Evolutionary conservation across 192 early-diverging fungal species (phyloP), one percentile per base, ranked within the genome.

Genomic region (Rhizoclosmatium globosum): DNA sequence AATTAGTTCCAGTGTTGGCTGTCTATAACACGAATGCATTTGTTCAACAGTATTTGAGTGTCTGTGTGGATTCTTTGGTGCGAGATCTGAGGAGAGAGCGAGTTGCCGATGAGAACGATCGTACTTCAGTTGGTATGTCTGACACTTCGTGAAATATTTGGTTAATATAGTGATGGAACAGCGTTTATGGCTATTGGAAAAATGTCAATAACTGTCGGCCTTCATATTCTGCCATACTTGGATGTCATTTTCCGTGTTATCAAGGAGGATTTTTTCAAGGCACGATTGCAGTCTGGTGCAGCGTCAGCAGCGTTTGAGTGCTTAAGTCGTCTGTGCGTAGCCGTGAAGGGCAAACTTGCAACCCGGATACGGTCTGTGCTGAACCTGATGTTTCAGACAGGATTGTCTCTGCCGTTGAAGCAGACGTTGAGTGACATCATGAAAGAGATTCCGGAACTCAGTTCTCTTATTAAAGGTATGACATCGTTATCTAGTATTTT

Each of bases 351-450:
- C 45, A 17, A 68, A 47, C 41, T 50, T 13, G 74, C 64, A 67
- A 4, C 9, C 72, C 74, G 74, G 13, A 89, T 97, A 87, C 92
- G 93, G 64, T 94, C 94, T 19, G 79, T 98, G 19, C 76, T 98
- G 62, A 95, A 97, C 68, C 83, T 94, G 65, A 97, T 99, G 94
- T 98, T 99, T 75, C 87, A 91, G 2, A 90, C 91, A 13, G 97
- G 97, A 21, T 83, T 98, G 53, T 95, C 89, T 73, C 89, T 94
- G 64, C 85, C 91, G 43, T 82, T 99, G 68, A 90, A 92, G 17
- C 84, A 92, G 47, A 93, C 96, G 13, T 84, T 99, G 77, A 85
- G 85, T 13, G 90, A 95, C 48, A 82, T 99, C 42, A 91, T 92
- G 68, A 87, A 84, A 60, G 87, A 93, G 84, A 97, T 98, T 76